Evolutionary conservation across 345 rosid genomes (phyloP).

Genomic region (Conringia planisiliqua): DNA sequence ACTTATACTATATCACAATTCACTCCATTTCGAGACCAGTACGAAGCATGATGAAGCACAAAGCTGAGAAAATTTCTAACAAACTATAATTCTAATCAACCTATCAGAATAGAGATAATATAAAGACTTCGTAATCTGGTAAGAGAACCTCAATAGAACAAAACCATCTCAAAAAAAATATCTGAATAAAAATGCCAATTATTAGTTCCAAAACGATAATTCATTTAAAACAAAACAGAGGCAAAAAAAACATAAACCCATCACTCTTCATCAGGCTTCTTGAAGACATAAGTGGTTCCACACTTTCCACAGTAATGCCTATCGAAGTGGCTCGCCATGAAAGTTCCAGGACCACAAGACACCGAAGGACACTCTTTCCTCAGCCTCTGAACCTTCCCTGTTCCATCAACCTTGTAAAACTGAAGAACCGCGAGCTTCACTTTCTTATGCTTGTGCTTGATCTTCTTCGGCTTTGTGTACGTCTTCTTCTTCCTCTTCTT

Average conservation of each 20-base stretch:
- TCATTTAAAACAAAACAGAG: background rate
- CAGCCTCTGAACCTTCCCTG: conserved; percentile 59
- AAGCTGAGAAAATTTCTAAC: background rate
- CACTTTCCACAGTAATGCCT: conserved; percentile 70
- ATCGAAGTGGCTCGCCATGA: conserved; percentile 70
- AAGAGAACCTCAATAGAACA: background rate
- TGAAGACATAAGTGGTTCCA: conserved; percentile 58
- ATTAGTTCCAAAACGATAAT: background rate
- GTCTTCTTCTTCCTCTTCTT: conserved; percentile 80
- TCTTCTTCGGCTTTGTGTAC: conserved; percentile 71
- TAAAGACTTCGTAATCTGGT: background rate
- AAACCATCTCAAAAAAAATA: conserved; percentile 5
- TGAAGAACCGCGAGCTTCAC: conserved; percentile 49
- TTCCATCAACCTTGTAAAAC: conserved; percentile 47
- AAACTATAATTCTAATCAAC: background rate
- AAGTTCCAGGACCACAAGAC: conserved; percentile 63
- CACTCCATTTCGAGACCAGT: background rate
- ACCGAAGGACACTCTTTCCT: conserved; percentile 68
- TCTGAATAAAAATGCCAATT: background rate
- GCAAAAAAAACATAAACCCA: background rate
- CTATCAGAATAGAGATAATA: background rate
- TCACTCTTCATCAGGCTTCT: conserved; percentile 53
- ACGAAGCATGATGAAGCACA: background rate
- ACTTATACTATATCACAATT: background rate
- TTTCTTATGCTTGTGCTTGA: conserved; percentile 66